phyloP scores from a whole-genome alignment of 768 basidiomycete genomes.

The Leucocoprinus birnbaumii region DNA sequence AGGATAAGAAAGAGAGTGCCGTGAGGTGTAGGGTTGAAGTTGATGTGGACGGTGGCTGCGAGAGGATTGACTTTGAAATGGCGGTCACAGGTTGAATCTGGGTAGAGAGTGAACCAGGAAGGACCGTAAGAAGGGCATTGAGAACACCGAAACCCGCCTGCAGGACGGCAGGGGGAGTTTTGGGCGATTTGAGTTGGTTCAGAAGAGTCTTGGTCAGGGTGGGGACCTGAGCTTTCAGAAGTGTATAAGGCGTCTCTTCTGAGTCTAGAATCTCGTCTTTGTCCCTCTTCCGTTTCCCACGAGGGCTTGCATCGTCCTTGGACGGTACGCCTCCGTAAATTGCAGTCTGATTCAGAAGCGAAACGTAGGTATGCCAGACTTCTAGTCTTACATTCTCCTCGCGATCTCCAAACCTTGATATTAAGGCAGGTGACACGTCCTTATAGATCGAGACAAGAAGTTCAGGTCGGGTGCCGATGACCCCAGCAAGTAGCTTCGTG shows the following conservation, averaged over 20 bases:
- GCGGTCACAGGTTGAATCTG: constrained; percentile 64
- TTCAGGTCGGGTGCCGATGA: constrained; percentile 90
- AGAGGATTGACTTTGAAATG: constrained; percentile 62
- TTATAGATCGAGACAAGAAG: constrained; percentile 77
- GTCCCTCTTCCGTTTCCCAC: constrained; percentile 79
- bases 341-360: constrained; percentile 80
- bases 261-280: constrained; percentile 69
- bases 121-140: constrained; percentile 69
- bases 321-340: constrained; percentile 66
- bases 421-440: constrained; percentile 82
- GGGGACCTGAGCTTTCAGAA: constrained; percentile 77
- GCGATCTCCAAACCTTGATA: constrained; percentile 89
- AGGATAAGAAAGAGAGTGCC: constrained; percentile 79
- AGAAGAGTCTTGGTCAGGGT: constrained; percentile 76
- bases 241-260: constrained; percentile 68
- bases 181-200: constrained; percentile 80
- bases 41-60: constrained; percentile 67
- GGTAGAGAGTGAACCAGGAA: constrained; percentile 77
- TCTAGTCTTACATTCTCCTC: constrained; percentile 94
- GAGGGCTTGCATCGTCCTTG: constrained; percentile 44
- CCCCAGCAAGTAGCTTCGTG: constrained; percentile 82
- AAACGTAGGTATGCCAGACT: constrained; percentile 83
- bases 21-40: constrained; percentile 82
- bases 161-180: constrained; percentile 71
- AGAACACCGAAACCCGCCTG: constrained; percentile 87